Conservation (phyloP, 192 early-diverging fungal species). For the Coemansia sp. region DNA sequence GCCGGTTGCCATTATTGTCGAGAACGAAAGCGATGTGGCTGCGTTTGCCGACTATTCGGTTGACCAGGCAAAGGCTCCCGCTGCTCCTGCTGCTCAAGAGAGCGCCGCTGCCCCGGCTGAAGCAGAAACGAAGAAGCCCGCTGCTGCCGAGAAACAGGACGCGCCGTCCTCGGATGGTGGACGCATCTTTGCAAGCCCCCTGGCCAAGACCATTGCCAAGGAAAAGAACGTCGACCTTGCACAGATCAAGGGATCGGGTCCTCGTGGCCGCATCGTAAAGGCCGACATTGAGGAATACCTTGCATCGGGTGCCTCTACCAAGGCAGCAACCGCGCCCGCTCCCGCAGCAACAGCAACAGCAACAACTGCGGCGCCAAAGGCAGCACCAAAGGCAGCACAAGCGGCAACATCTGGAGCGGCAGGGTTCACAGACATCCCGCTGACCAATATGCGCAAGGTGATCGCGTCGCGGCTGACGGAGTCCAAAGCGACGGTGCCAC, state of each 20-base stretch:
- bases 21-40: conserved; percentile 83
- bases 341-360: conserved; percentile 24
- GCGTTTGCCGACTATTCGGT: conserved; percentile 82
- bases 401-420: conserved; percentile 17
- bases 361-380: conserved; percentile 40
- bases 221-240: conserved; percentile 80
- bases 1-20: conserved; percentile 91
- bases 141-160: conserved; percentile 20
- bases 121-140: conserved; percentile 8
- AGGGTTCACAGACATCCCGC: conserved; percentile 73
- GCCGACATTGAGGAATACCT: conserved; percentile 78
- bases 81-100: conserved; percentile 37
- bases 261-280: conserved; percentile 89
- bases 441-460: conserved; percentile 79
- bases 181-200: conserved; percentile 82
- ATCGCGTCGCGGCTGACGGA: conserved; percentile 77
- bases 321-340: conserved; percentile 34
- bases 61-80: conserved; percentile 55
- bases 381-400: conserved; percentile 35
- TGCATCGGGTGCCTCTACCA: conserved; percentile 27
- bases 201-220: conserved; percentile 85
- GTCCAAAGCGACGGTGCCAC: conserved; percentile 74
- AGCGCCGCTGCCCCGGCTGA: conserved; percentile 1
- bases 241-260: conserved; percentile 83
- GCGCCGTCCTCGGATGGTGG: conserved; percentile 35